These are phyloP conservation scores for Syzygium jambos DNA, from an alignment of 345 rosid genomes.

Conservation along the genomic window DNA sequence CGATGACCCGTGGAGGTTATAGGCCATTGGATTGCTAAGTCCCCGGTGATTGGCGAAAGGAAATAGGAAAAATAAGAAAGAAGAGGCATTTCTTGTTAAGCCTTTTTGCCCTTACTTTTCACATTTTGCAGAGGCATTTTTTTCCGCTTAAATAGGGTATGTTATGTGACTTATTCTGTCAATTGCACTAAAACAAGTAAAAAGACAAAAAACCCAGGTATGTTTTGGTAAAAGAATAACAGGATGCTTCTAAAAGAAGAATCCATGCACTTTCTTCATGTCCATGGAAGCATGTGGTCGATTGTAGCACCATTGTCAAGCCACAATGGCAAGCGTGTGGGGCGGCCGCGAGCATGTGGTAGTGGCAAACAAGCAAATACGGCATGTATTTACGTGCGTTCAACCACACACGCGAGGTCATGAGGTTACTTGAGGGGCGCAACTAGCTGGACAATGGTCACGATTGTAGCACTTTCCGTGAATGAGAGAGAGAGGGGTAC, in stretches of 20 bases:
- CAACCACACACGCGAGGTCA: background rate
- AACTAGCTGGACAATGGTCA: no score
- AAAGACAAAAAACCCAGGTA: background rate
- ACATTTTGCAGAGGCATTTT: background rate
- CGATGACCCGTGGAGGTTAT: no score
- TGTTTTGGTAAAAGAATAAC: background rate
- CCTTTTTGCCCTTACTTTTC: background rate
- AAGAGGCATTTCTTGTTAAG: background rate
- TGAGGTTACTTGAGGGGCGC: no score
- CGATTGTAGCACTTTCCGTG: no score
- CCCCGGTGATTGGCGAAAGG: no score
- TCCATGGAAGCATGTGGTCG: no score
- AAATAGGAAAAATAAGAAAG: no score
- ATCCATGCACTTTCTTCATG: background rate
- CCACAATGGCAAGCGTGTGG: background rate
- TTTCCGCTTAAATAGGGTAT: background rate
- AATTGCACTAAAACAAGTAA: background rate
- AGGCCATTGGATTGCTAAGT: no score
- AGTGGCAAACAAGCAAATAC: background rate
- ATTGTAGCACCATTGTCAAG: no score
- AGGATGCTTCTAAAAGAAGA: background rate
- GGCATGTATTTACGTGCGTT: background rate
- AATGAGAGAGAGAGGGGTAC: no score
- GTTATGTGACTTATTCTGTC: background rate
- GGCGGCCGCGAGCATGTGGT: background rate